phyloP scores from a whole-genome alignment of 169 alveolate species.

The Plasmodium reichenowi region DNA sequence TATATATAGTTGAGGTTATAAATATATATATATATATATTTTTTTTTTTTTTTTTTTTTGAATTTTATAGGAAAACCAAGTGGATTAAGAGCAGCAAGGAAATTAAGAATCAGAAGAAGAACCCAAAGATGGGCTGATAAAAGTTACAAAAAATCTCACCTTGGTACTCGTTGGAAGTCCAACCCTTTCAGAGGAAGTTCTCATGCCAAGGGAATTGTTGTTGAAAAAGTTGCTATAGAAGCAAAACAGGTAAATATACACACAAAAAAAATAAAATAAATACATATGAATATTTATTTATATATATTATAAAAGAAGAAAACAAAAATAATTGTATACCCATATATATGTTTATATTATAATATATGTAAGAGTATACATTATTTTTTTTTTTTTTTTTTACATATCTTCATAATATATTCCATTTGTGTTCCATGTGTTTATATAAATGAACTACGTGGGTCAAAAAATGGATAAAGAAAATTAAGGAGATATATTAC shows the following conservation, averaged over 20 bases:
- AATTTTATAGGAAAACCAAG: slow-evolving; percentile 94
- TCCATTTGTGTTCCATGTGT: slow-evolving; percentile 76
- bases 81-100: slow-evolving; percentile 98
- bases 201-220: slow-evolving; percentile 99
- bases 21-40: too few relatives aligned
- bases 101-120: slow-evolving; percentile 97
- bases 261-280: neutral
- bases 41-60: neutral
- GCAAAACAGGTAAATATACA: slow-evolving; percentile 94
- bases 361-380: too few relatives aligned
- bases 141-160: slow-evolving; percentile 96
- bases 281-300: neutral
- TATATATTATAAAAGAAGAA: too few relatives aligned
- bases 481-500: slow-evolving; percentile 14
- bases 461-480: slow-evolving; percentile 75
- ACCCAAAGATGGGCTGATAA: slow-evolving; percentile 98
- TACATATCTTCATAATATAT: neutral
- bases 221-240: slow-evolving; percentile 98
- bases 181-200: slow-evolving; percentile 99
- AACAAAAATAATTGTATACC: too few relatives aligned
- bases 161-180: slow-evolving; percentile 97
- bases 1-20: too few relatives aligned
- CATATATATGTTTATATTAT: too few relatives aligned
- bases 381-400: too few relatives aligned
- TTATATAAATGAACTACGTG: slow-evolving; percentile 23